These are phyloP conservation scores for Phytophthora parvispora DNA, from an alignment of 352 stramenopile species.

Conservation along the genomic window DNA sequence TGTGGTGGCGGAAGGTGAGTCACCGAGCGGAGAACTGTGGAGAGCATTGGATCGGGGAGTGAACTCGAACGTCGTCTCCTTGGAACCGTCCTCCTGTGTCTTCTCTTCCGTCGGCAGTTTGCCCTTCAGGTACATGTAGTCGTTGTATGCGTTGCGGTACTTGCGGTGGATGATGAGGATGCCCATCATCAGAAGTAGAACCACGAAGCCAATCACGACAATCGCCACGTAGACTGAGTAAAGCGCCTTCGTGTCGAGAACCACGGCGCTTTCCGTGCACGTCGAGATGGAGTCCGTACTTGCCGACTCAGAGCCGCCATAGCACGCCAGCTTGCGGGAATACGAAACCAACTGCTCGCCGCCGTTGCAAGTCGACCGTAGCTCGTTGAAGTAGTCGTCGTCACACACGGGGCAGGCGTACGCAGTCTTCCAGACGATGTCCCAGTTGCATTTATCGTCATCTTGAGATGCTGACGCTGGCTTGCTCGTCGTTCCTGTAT, in stretches of 20 bases:
- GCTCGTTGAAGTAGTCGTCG: conserved; percentile 67
- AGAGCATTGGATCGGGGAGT: conserved; percentile 63
- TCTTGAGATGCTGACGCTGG: conserved; percentile 43
- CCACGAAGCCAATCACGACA: conserved; percentile 68
- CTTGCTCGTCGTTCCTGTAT: conserved; percentile 57
- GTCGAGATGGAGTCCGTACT: conserved; percentile 62
- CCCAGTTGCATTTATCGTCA: conserved; percentile 62
- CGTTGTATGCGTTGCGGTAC: conserved; percentile 82
- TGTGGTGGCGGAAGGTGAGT: conserved; percentile 20
- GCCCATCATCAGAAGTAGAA: conserved; percentile 72
- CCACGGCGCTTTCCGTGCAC: conserved; percentile 71
- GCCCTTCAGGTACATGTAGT: conserved; percentile 88
- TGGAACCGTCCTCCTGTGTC: conserved; percentile 62
- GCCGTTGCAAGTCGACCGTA: conserved; percentile 66
- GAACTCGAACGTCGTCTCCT: conserved; percentile 87
- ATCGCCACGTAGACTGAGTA: conserved; percentile 81
- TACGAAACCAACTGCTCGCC: conserved; percentile 75
- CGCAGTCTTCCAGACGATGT: conserved; percentile 73
- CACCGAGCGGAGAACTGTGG: conserved; percentile 50
- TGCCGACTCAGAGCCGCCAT: conserved; percentile 53
- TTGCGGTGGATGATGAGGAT: conserved; percentile 83
- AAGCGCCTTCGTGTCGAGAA: conserved; percentile 76
- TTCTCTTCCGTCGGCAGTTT: conserved; percentile 71
- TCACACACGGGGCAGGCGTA: conserved; percentile 80
- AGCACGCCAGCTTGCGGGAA: conserved; percentile 63